Conservation (phyloP, 2,329 filamentous ascomycete species). For the Coniochaeta ligniaria region DNA sequence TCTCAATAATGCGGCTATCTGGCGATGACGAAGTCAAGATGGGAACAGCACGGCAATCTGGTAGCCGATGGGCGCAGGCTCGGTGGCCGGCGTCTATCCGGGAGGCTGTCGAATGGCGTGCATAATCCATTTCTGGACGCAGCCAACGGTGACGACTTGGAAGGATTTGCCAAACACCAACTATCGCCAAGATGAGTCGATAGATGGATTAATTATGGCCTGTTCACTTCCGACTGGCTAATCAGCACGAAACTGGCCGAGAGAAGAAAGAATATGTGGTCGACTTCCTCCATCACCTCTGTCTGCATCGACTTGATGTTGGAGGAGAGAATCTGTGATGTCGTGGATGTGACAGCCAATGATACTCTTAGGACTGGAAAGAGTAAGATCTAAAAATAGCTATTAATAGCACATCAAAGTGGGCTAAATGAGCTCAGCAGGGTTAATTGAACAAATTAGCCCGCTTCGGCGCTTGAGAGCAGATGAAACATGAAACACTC, state of each 20-base stretch:
- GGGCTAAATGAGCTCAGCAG: constrained; percentile 12
- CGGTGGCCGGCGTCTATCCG: neutral
- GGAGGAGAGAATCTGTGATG: neutral
- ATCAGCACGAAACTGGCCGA: neutral
- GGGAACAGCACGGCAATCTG: neutral
- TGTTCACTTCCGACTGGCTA: neutral
- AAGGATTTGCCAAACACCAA: neutral
- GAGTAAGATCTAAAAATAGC: constrained; percentile 15
- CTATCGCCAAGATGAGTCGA: neutral
- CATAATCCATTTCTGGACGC: neutral
- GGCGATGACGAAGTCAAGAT: neutral
- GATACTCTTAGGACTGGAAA: neutral
- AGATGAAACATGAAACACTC: constrained; percentile 5
- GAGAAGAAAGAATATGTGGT: neutral
- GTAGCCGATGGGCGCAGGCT: neutral
- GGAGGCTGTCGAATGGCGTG: neutral
- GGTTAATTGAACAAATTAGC: constrained; percentile 10
- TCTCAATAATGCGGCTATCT: neutral
- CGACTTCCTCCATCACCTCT: neutral
- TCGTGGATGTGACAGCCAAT: neutral
- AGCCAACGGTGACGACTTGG: neutral
- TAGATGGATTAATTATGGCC: neutral
- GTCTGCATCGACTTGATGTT: neutral
- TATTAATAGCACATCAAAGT: constrained; percentile 16
- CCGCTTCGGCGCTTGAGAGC: constrained; percentile 9